phyloP scores from a whole-genome alignment of 192 early-diverging fungal genomes.

The Entomortierella lignicola region DNA sequence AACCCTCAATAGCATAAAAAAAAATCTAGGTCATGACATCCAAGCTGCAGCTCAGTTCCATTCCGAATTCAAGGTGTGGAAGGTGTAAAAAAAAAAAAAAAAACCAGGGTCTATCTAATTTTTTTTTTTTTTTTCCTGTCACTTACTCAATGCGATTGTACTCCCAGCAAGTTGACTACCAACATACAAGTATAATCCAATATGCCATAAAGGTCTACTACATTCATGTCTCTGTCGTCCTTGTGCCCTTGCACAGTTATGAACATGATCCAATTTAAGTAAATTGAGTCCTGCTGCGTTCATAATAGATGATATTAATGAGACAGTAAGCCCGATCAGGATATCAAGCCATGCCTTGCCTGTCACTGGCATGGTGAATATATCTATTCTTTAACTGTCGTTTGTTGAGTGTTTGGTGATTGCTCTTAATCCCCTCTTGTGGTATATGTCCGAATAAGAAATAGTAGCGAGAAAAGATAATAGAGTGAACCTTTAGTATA shows the following conservation, averaged over 20 bases:
- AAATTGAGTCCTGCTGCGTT: constrained; percentile 68
- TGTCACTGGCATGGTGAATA: constrained; percentile 37
- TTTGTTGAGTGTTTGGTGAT: too few species aligned
- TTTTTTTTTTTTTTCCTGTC: background rate
- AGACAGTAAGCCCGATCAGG: constrained; percentile 56
- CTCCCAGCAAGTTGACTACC: constrained; percentile 63
- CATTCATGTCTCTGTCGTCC: constrained; percentile 63
- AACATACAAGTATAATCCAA: constrained; percentile 70
- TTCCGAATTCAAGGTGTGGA: too few species aligned
- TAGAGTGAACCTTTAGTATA: too few species aligned
- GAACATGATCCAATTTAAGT: constrained; percentile 67
- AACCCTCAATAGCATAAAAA: too few species aligned
- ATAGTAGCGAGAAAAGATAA: too few species aligned
- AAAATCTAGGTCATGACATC: too few species aligned
- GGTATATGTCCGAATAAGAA: too few species aligned
- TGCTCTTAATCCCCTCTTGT: too few species aligned
- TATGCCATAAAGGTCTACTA: constrained; percentile 68
- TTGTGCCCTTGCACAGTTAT: constrained; percentile 45
- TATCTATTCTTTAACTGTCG: too few species aligned
- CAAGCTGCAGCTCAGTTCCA: background rate
- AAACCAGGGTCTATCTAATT: background rate
- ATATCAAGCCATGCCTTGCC: constrained; percentile 43
- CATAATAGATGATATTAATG: constrained; percentile 56
- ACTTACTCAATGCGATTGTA: constrained; percentile 68
- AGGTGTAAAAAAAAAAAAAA: constrained; percentile 1